These are phyloP conservation scores for Isoetes engelmannii DNA, from an alignment of 83 land plant genomes.

Conservation along the genomic window DNA sequence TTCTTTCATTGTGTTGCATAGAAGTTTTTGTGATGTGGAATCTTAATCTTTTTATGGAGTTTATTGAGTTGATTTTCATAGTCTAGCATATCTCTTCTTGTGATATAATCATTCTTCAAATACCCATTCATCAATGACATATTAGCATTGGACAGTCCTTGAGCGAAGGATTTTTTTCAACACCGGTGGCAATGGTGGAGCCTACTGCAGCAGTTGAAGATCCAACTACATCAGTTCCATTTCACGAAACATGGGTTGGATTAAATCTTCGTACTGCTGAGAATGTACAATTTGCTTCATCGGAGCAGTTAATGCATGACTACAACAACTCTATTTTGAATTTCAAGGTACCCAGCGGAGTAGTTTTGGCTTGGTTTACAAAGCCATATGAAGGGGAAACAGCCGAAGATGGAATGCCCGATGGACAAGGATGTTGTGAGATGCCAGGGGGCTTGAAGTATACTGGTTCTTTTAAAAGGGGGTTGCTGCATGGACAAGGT, in stretches of 20 bases:
- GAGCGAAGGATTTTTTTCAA: too few species aligned
- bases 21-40: too few species aligned
- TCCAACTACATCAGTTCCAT: too few species aligned
- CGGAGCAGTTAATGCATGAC: conserved; percentile 3
- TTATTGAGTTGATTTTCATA: too few species aligned
- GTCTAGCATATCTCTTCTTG: too few species aligned
- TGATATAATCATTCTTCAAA: too few species aligned
- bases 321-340: neutral
- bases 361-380: conserved; percentile 7
- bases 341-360: neutral
- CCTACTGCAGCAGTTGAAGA: too few species aligned
- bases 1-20: too few species aligned
- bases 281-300: conserved; percentile 12
- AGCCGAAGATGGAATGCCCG: conserved; percentile 3
- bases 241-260: neutral
- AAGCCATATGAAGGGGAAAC: conserved; percentile 2
- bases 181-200: too few species aligned
- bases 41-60: too few species aligned
- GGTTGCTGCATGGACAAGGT: conserved; percentile 15
- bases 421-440: conserved; percentile 6
- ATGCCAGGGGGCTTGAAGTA: conserved; percentile 1
- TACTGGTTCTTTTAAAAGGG: conserved; percentile 7
- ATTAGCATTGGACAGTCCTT: too few species aligned
- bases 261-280: conserved; percentile 16
- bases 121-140: too few species aligned